Evolutionary conservation across 306 rosid genomes (phyloP), one percentile per base, ranked within the genome.

Genomic region (Astragalus membranaceus): DNA sequence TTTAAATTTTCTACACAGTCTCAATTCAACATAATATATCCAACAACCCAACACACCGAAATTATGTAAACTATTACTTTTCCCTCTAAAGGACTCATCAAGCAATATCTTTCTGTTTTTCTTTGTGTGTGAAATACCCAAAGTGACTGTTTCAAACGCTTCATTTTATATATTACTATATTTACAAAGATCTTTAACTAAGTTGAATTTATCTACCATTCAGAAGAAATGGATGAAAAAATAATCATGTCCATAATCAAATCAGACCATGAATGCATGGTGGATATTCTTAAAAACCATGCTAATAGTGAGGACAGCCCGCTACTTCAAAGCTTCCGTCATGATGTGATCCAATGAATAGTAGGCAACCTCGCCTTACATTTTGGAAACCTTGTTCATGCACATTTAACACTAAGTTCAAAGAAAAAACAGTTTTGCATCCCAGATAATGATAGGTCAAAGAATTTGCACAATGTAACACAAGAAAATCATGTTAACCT

Each of bases 401-500:
- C 63, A 58, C 14, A 58, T 69, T 13, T 51, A 51, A 16, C 61
- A 6, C 11, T 35, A 48, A 33, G 42, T 47, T 17, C 50, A 47
- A 12, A 51, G 13, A 8, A 47, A 69, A 60, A 61, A 10, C 55
- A 67, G 42, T n/a, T 58, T 30, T 55, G 70, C 30, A 44, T 46
- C 29, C 7, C 56, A 41, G 48, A 32, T 14, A 75, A 76, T 47
- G 48, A 2, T 30, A 47, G 12, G 37, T 46, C 74, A 85, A 69
- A 69, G 73, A 56, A 79, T 36, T 50, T 59, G 56, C 51, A 69
- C 64, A 15, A 23, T 66, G 49, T 29, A 64, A 64, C 39, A 64
- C 17, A 83, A 51, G 76, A 72, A 72, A 66, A 82, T 72, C 35
- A 37, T 46, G 72, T 58, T 64, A 82, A 92, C 98, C 98, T 93